Base-by-base conservation (phyloP, 75 land plant species). In the Selaginella tamariscina region DNA sequence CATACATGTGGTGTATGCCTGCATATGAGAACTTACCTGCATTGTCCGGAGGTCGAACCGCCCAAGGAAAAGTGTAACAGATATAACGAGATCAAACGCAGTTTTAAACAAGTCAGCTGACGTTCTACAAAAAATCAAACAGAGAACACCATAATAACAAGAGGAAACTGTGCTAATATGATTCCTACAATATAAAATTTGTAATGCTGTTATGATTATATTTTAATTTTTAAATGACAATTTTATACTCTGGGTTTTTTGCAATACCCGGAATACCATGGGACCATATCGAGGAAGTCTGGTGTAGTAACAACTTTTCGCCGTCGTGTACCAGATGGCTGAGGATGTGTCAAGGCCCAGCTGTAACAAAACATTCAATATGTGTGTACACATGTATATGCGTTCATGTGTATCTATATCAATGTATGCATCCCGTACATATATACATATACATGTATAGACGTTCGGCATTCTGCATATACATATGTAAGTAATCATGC, bases 31-130 rank as follows among this genome's bases (percentile, higher is more conserved):
- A 39, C 49, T 28, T 74, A 87, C 98, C 91, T 94, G 98, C 98
- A 94, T 94, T 79, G 88, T 94, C 44, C 98, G 84, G 91, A 94
- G 85, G 68, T 94, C 98, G 81, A 94, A 94, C 29, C 98, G 98
- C 8, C 98, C 98, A 83, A 94, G 82, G 77, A 94, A 94, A 32
- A 94, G 72, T 56, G 98, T 94, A 31, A 94, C 82, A 67, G 98
- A 94, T 32, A 94, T 92, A 71, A 94, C 63, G 24, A 94, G 91
- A 80, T 94, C 98, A 77, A 94, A 94, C 5, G 83, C 98, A 30
- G 98, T 94, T 76, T 94, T 94, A 70, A 94, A 94, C 56, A 94
- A 75, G 78, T 94, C 98, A 73, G 98, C 91, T 27, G 98, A 94
- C 59, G 98, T 94, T 77, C 98, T 94, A 85, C 29, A 31, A 59